Conservation (phyloP, 2,329 filamentous ascomycete genomes). For the Ascochyta koolunga region DNA sequence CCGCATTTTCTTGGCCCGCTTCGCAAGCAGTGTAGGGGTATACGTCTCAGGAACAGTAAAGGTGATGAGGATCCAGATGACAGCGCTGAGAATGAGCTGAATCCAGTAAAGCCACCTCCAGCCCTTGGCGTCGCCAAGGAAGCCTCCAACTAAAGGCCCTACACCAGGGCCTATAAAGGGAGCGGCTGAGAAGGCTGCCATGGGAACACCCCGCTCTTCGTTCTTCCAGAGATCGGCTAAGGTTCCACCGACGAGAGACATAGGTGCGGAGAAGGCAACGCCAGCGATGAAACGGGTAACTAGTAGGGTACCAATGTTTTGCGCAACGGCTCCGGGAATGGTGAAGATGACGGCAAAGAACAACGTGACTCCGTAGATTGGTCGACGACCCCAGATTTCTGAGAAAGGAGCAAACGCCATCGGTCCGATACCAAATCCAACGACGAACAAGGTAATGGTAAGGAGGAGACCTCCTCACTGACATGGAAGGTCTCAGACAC, state of each 20-base stretch:
- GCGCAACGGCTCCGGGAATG: slow-evolving; percentile 77
- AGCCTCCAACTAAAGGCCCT: slow-evolving; percentile 70
- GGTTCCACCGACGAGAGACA: slow-evolving; percentile 84
- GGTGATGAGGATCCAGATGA: slow-evolving; percentile 76
- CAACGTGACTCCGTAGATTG: slow-evolving; percentile 74
- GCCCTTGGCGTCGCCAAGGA: slow-evolving; percentile 69
- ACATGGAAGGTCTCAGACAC: slow-evolving; percentile 69
- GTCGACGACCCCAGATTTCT: slow-evolving; percentile 73
- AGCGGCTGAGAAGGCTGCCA: slow-evolving; percentile 84
- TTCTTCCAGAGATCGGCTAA: slow-evolving; percentile 83
- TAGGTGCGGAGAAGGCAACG: slow-evolving; percentile 83
- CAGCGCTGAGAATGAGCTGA: slow-evolving; percentile 74
- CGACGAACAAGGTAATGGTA: slow-evolving; percentile 76
- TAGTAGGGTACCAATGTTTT: slow-evolving; percentile 77
- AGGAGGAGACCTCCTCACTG: slow-evolving; percentile 75
- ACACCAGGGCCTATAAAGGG: slow-evolving; percentile 81
- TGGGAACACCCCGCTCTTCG: slow-evolving; percentile 83
- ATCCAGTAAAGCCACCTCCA: slow-evolving; percentile 92
- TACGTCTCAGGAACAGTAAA: slow-evolving; percentile 94
- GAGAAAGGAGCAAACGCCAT: slow-evolving; percentile 81
- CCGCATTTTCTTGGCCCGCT: slow-evolving; percentile 73
- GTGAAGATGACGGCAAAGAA: slow-evolving; percentile 76
- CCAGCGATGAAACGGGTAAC: slow-evolving; percentile 80
- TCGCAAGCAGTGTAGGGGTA: slow-evolving; percentile 75
- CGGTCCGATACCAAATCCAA: slow-evolving; percentile 81